Conservation (phyloP, 495 filamentous ascomycete genomes). For the Trichoderma asperelloides region DNA sequence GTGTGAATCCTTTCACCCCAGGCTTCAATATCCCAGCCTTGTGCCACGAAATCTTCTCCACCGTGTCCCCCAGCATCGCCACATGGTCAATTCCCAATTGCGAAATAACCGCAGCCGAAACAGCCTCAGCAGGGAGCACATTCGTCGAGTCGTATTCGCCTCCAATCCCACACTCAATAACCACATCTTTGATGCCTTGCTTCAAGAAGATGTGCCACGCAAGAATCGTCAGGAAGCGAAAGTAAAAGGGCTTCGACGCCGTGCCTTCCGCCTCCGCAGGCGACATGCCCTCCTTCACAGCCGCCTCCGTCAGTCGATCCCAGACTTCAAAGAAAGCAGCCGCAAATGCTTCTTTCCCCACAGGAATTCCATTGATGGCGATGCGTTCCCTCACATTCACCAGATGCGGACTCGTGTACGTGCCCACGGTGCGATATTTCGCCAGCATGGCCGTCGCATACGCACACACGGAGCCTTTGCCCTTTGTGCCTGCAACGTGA, state of each 20-base stretch:
- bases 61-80: conserved; percentile 35
- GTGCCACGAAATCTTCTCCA: conserved; percentile 44
- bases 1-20: conserved; percentile 32
- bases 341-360: conserved; percentile 45
- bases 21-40: conserved; percentile 42
- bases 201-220: conserved; percentile 35
- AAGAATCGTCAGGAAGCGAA: conserved; percentile 44
- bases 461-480: conserved; percentile 48
- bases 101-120: conserved; percentile 33
- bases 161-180: conserved; percentile 43
- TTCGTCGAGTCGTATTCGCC: conserved; percentile 46
- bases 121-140: conserved; percentile 23
- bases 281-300: conserved; percentile 20
- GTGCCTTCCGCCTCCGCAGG: conserved; percentile 17
- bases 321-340: conserved; percentile 60
- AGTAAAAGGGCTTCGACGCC: conserved; percentile 45
- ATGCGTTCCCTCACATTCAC: conserved; percentile 56
- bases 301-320: conserved; percentile 40
- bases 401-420: conserved; percentile 63
- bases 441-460: conserved; percentile 36
- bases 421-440: conserved; percentile 37
- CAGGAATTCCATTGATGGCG: conserved; percentile 42
- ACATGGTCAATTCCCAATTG: conserved; percentile 44
- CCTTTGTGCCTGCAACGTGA: conserved; percentile 56
- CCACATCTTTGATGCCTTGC: conserved; percentile 32